Base-by-base conservation (phyloP, 2,329 filamentous ascomycete species). In the Aspergillus flavus region DNA sequence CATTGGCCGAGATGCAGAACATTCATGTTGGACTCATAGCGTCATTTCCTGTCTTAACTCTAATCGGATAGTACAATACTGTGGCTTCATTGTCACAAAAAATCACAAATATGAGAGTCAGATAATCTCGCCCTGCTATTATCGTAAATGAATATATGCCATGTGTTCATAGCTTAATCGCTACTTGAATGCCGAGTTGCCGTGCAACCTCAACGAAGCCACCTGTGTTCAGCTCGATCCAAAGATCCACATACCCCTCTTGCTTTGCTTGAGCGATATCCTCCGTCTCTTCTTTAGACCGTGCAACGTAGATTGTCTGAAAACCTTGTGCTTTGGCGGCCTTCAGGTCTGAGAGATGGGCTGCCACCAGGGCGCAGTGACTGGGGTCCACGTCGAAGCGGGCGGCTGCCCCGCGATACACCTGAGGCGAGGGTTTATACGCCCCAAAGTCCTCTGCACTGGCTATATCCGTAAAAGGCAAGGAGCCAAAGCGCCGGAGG, bases 341-440 rank as follows among this genome's bases (percentile, higher is more conserved):
- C 64, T 86, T 80, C 60, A 95, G 78, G 76, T 94, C 92, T 6
- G 72, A 75, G 62, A 94, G 78, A 78, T 94, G 91, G 43, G 91
- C 88, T 19, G 92, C 92, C 23, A 95, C 90, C 86, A 95, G 87
- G 23, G 87, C 90, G 62, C 92, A 89, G 71, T 93, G 83, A 2
- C 75, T 73, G 0, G 88, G 85, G 64, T 84, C 69, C 48, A 88
- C 65, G 0, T 84, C 86, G 58, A 94, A 76, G 67, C 80, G 82
- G 61, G 81, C 76, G 2, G 83, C 90, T 0, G 89, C 91, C 4
- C 91, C 91, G 1, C 85, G 81, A 72, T 95, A 95, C 2, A 89
- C 88, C 58, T 76, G 80, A 9, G 86, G 85, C 64, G 86, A 83
- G 1, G 91, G 91, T 80, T 95, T 95, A 76, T 94, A 95, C 0